Conservation (phyloP, 257 asterid species). For the Nicotiana sylvestris region DNA sequence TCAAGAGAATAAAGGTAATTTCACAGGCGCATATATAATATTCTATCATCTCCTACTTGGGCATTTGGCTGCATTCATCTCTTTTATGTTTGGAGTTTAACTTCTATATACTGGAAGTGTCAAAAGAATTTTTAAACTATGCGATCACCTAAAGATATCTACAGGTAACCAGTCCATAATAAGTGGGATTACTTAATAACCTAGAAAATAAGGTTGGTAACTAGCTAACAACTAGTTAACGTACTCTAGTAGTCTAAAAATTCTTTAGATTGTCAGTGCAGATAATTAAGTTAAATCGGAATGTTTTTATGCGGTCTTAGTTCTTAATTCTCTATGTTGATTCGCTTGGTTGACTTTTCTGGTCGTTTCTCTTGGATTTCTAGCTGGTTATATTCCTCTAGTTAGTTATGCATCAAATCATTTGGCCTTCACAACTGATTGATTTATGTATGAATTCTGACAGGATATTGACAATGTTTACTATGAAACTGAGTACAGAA, state of each 20-base stretch:
- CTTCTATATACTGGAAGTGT: not conserved
- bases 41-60: not conserved
- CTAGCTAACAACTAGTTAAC: not conserved
- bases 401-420: not conserved
- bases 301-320: not conserved
- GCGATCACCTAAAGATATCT: too few relatives aligned
- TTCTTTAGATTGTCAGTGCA: not conserved
- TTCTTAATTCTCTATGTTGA: not conserved
- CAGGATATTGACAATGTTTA: slow-evolving; percentile 76
- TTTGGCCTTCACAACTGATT: not conserved
- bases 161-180: not conserved
- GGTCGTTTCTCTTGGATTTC: not conserved
- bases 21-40: not conserved
- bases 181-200: not conserved
- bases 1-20: slow-evolving; percentile 64
- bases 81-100: not conserved
- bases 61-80: not conserved
- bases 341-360: not conserved
- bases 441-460: slow-evolving; percentile 1
- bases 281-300: not conserved
- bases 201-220: not conserved
- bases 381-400: not conserved
- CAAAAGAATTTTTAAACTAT: not conserved
- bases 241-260: not conserved
- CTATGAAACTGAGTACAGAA: slow-evolving; percentile 75